Evolutionary conservation across 805 yeast species (phyloP).

Genomic region (Candida maltosa): DNA sequence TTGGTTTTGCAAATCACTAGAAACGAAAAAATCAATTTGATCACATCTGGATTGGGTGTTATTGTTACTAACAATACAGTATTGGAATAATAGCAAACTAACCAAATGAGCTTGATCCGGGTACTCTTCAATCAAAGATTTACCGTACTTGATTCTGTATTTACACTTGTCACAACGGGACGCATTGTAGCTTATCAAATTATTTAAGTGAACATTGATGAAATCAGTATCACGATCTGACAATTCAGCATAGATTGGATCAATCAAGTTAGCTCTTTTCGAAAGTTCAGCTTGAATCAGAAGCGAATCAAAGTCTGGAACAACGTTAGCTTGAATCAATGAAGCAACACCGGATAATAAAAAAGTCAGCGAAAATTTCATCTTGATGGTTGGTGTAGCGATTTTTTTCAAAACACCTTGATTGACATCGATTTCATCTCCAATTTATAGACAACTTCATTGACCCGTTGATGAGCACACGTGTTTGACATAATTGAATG

Average conservation of each 20-base stretch:
- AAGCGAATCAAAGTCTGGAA: constrained; percentile 20
- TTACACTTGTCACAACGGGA: constrained; percentile 35
- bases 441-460: too few species aligned
- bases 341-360: too few species aligned
- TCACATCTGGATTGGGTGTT: constrained; percentile 29
- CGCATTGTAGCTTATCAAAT: constrained; percentile 28
- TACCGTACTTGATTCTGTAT: constrained; percentile 28
- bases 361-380: too few species aligned
- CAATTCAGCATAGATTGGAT: constrained; percentile 22
- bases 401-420: too few species aligned
- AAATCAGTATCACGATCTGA: constrained; percentile 24
- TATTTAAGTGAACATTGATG: constrained; percentile 22
- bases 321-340: constrained; percentile 12
- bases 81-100: constrained; percentile 31
- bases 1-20: constrained; percentile 26
- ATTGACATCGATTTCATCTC: too few species aligned
- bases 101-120: constrained; percentile 35
- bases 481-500: too few species aligned
- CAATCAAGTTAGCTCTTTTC: constrained; percentile 20
- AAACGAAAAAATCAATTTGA: constrained; percentile 34
- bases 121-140: constrained; percentile 19
- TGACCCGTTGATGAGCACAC: too few species aligned
- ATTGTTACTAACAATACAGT: constrained; percentile 28
- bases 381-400: too few species aligned
- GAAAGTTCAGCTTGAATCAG: constrained; percentile 19